Conservation (phyloP, 305 asterid genomes). For the Fraxinus platypoda region DNA sequence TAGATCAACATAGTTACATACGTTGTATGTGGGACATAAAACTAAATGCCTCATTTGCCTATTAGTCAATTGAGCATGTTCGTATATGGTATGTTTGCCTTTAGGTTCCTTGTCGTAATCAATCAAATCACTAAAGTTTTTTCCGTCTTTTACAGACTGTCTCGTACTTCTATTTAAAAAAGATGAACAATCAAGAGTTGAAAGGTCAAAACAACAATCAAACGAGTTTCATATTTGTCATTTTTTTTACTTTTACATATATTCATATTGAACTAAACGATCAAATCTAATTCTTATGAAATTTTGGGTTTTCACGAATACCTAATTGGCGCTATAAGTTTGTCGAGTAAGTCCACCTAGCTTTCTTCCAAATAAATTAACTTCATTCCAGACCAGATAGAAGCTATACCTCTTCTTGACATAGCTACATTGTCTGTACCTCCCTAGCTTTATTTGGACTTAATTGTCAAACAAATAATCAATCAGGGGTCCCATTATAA, state of each 20-base stretch:
- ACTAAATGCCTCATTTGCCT: background rate
- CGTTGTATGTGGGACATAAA: background rate
- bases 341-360: conserved; percentile 15
- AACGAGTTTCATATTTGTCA: background rate
- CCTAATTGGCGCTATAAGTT: background rate
- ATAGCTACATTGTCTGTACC: conserved; percentile 26
- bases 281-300: background rate
- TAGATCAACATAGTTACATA: background rate
- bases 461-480: conserved; percentile 28
- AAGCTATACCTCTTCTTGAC: conserved; percentile 4
- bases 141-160: background rate
- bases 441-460: conserved; percentile 34
- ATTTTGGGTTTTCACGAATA: background rate
- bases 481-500: conserved; percentile 21
- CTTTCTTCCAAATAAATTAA: conserved; percentile 21
- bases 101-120: background rate
- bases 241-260: background rate
- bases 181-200: background rate
- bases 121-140: background rate
- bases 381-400: conserved; percentile 6
- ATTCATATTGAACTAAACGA: background rate
- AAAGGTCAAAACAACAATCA: background rate
- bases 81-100: background rate
- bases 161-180: background rate
- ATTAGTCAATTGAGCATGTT: background rate